These are phyloP conservation scores for Phytophthora cactorum DNA, from an alignment of 352 stramenopile genomes.

Conservation along the genomic window DNA sequence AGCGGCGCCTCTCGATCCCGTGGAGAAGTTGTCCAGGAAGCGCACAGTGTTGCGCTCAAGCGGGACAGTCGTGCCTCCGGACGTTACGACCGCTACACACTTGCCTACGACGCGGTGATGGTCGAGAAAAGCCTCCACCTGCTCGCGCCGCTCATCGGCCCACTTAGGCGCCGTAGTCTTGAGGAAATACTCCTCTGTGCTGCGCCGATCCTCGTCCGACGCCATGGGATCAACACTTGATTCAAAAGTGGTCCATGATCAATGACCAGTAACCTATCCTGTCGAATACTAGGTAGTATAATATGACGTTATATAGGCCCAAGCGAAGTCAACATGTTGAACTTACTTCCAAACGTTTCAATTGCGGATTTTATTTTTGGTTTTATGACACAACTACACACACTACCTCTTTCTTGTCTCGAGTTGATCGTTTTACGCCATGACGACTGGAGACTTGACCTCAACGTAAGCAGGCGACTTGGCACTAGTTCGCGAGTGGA, in stretches of 20 bases:
- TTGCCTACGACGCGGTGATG: slow-evolving; percentile 69
- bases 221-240: background rate
- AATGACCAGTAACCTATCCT: no score
- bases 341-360: background rate
- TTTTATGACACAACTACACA: background rate
- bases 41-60: slow-evolving; percentile 96
- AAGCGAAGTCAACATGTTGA: no score
- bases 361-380: background rate
- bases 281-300: no score
- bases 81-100: slow-evolving; percentile 94
- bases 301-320: no score
- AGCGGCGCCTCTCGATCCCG: slow-evolving; percentile 89
- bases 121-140: slow-evolving; percentile 67
- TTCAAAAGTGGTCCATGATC: no score
- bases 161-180: slow-evolving; percentile 50
- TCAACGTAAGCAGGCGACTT: slow-evolving; percentile 38
- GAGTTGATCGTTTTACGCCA: slow-evolving; percentile 5
- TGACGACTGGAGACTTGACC: slow-evolving; percentile 24
- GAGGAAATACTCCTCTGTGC: slow-evolving; percentile 62
- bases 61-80: slow-evolving; percentile 94
- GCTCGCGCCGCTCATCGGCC: slow-evolving; percentile 40
- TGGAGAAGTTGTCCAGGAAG: slow-evolving; percentile 98
- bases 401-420: no score
- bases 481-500: slow-evolving; percentile 21
- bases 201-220: slow-evolving; percentile 40